Evolutionary conservation across 192 early-diverging fungal species (phyloP).

Genomic region (Backusella mclennaniae): DNA sequence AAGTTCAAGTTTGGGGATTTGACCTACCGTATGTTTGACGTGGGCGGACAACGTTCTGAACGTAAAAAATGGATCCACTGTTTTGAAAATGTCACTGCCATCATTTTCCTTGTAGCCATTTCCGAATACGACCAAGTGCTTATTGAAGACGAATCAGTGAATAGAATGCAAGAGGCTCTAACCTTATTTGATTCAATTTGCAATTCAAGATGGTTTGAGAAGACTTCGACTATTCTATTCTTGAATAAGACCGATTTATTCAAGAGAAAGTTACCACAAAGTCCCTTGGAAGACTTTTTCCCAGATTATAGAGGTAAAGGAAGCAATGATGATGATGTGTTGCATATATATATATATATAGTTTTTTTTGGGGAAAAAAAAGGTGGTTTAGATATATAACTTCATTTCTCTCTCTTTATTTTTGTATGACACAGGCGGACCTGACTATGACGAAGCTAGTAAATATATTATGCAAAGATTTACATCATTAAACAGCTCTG

Average conservation of each 20-base stretch:
- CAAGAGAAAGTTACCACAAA: slow-evolving; percentile 81
- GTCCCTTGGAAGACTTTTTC: slow-evolving; percentile 85
- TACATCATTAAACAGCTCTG: slow-evolving; percentile 69
- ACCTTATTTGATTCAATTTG: slow-evolving; percentile 97
- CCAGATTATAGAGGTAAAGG: slow-evolving; percentile 70
- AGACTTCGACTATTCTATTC: slow-evolving; percentile 95
- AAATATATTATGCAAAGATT: slow-evolving; percentile 79
- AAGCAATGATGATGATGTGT: neutral
- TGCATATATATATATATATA: neutral
- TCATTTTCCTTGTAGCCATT: slow-evolving; percentile 42
- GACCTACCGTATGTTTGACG: slow-evolving; percentile 50
- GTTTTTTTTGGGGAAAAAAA: neutral
- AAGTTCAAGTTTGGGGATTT: slow-evolving; percentile 89
- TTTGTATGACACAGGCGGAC: slow-evolving; percentile 41
- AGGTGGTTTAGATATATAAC: neutral
- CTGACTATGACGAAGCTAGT: slow-evolving; percentile 69
- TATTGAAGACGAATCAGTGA: slow-evolving; percentile 64
- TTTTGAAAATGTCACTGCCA: slow-evolving; percentile 40
- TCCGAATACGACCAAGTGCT: slow-evolving; percentile 42
- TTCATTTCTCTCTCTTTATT: neutral
- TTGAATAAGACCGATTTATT: slow-evolving; percentile 98
- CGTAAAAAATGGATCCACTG: slow-evolving; percentile 42
- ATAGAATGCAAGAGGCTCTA: slow-evolving; percentile 95
- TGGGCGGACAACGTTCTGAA: slow-evolving; percentile 41
- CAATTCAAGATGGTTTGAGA: slow-evolving; percentile 94